Conservation (phyloP, 495 filamentous ascomycete genomes). For the Neurospora terricola region DNA sequence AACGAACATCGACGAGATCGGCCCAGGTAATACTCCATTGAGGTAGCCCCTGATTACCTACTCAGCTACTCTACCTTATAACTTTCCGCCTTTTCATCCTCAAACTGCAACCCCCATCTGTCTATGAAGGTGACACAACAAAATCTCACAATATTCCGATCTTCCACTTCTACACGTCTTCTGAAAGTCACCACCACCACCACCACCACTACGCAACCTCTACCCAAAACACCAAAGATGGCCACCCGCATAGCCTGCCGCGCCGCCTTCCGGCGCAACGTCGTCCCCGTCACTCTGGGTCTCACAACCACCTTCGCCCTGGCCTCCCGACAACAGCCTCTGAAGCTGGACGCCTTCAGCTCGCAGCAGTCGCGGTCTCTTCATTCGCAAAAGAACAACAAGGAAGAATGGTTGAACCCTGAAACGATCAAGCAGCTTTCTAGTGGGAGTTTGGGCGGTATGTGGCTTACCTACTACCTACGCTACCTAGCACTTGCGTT, state of each 20-base stretch:
- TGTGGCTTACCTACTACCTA: neutral
- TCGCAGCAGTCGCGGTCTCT: neutral
- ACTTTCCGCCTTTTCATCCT: neutral
- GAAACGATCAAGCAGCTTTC: constrained; percentile 57
- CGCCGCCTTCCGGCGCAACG: constrained; percentile 7
- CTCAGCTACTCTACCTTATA: neutral
- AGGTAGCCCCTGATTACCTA: neutral
- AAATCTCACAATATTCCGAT: neutral
- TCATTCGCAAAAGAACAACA: constrained; percentile 1
- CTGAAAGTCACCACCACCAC: no score
- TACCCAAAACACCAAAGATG: constrained; percentile 3
- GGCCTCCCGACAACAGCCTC: constrained; percentile 14
- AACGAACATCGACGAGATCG: neutral
- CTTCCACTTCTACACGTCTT: neutral
- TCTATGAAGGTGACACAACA: neutral
- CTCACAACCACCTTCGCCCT: constrained; percentile 16
- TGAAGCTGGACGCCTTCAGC: constrained; percentile 19
- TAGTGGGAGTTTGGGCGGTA: constrained; percentile 56
- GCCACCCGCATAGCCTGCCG: constrained; percentile 7
- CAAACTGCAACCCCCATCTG: neutral
- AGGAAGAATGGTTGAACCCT: constrained; percentile 33
- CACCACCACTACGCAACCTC: no score
- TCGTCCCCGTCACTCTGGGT: constrained; percentile 15
- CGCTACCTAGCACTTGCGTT: no score
- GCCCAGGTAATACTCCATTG: neutral